Percentiles rank a stretch among this genome's conserved stretches.
Evolutionary conservation across 75 land plant genomes (phyloP).

Genomic region (Gnetum montanum): DNA sequence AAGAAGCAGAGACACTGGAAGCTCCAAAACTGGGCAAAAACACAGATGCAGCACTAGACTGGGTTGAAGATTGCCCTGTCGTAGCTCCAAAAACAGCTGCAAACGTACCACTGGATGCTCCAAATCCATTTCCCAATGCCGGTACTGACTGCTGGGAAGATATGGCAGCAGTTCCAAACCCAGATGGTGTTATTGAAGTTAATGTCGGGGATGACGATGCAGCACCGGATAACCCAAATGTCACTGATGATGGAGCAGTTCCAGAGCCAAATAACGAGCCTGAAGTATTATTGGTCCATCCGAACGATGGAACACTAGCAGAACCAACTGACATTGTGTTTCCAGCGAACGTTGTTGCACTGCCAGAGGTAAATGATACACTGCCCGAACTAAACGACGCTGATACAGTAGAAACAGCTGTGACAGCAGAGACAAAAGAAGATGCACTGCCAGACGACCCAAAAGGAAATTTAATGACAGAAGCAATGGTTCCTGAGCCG

Average conservation of each 20-base stretch:
- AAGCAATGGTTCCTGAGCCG: no score
- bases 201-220: no score
- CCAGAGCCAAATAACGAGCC: no score
- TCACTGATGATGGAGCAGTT: background rate
- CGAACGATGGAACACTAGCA: background rate
- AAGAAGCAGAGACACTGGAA: no score
- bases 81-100: no score
- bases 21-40: no score
- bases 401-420: background rate
- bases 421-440: background rate
- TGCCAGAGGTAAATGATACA: background rate
- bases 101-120: no score
- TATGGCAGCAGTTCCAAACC: background rate
- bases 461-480: no score
- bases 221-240: background rate
- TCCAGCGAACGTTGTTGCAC: slow-evolving; percentile 3
- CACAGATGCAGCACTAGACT: no score
- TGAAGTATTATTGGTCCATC: background rate
- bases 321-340: background rate
- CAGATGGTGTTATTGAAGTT: no score
- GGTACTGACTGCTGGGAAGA: background rate
- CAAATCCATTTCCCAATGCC: slow-evolving; percentile 6
- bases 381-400: background rate
- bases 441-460: background rate
- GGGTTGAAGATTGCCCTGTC: no score